phyloP scores from a whole-genome alignment of 2,329 filamentous ascomycete genomes.

The Xylaria arbuscula region DNA sequence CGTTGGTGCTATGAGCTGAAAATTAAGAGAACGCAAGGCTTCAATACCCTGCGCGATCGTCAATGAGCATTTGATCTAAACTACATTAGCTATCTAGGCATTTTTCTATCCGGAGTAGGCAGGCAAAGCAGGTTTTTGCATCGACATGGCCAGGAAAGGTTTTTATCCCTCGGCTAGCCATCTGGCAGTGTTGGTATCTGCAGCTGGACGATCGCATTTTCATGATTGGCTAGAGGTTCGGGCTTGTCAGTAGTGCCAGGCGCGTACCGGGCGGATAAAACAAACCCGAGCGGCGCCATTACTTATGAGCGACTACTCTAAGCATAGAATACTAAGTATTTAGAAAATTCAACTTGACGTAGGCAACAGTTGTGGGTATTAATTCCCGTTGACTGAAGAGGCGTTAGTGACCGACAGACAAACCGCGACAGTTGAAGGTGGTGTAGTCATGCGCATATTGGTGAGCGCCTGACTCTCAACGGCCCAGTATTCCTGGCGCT shows the following conservation, averaged over 20 bases:
- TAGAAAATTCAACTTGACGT: background rate
- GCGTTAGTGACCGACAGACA: background rate
- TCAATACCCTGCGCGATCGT: background rate
- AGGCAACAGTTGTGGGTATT: background rate
- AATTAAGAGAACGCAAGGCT: slow-evolving; percentile 12
- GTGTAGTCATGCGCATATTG: slow-evolving; percentile 12
- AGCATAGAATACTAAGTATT: background rate
- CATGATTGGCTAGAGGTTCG: slow-evolving; percentile 28
- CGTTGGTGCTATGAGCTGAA: slow-evolving; percentile 9
- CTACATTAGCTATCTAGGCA: background rate
- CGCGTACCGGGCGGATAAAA: slow-evolving; percentile 14
- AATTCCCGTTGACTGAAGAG: slow-evolving; percentile 6
- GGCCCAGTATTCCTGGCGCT: slow-evolving; percentile 14
- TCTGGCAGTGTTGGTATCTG: slow-evolving; percentile 24
- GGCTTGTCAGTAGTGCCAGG: slow-evolving; percentile 12
- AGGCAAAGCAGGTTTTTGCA: slow-evolving; percentile 20
- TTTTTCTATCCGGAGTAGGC: slow-evolving; percentile 8
- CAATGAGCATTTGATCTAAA: background rate
- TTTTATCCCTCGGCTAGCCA: slow-evolving; percentile 31
- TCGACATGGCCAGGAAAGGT: slow-evolving; percentile 12
- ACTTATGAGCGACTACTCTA: background rate
- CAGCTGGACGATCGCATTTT: slow-evolving; percentile 35
- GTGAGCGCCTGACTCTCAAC: slow-evolving; percentile 19
- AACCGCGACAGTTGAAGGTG: slow-evolving; percentile 7
- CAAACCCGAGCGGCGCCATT: slow-evolving; percentile 21